Conservation (phyloP, 192 early-diverging fungal species). For the Backusella mclennaniae region DNA sequence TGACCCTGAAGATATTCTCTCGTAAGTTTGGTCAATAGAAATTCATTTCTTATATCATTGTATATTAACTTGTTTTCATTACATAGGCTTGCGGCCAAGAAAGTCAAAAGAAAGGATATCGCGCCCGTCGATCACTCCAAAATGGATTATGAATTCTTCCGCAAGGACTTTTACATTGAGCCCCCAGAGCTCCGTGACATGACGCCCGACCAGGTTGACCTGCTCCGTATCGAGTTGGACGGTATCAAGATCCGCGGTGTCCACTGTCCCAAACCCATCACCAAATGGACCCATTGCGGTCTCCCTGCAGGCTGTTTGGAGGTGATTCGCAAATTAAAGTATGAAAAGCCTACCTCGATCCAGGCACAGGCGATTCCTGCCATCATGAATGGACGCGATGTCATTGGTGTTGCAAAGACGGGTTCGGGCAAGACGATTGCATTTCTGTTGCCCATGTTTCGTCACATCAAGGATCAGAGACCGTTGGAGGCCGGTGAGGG, state of each 20-base stretch:
- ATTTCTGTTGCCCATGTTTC: constrained; percentile 93
- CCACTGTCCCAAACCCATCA: constrained; percentile 89
- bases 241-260: constrained; percentile 93
- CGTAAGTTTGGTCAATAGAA: constrained; percentile 31
- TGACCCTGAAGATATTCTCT: constrained; percentile 72
- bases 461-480: constrained; percentile 90
- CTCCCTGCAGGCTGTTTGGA: constrained; percentile 77
- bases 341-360: constrained; percentile 84
- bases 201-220: constrained; percentile 82
- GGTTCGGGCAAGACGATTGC: constrained; percentile 94
- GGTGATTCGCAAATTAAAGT: constrained; percentile 81
- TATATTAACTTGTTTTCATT: background rate
- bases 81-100: constrained; percentile 70
- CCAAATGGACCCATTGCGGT: constrained; percentile 95
- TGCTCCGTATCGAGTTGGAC: constrained; percentile 72
- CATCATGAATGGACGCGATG: constrained; percentile 91
- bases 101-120: constrained; percentile 89
- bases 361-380: constrained; percentile 96
- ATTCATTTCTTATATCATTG: background rate
- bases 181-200: constrained; percentile 85
- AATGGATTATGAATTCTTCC: constrained; percentile 84
- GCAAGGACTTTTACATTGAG: constrained; percentile 94
- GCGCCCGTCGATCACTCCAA: constrained; percentile 82
- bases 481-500: constrained; percentile 77
- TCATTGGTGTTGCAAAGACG: constrained; percentile 95